Percentiles rank a stretch among this genome's conserved stretches.
phyloP scores from a whole-genome alignment of 495 filamentous ascomycete genomes.

The Tuber melanosporum region DNA sequence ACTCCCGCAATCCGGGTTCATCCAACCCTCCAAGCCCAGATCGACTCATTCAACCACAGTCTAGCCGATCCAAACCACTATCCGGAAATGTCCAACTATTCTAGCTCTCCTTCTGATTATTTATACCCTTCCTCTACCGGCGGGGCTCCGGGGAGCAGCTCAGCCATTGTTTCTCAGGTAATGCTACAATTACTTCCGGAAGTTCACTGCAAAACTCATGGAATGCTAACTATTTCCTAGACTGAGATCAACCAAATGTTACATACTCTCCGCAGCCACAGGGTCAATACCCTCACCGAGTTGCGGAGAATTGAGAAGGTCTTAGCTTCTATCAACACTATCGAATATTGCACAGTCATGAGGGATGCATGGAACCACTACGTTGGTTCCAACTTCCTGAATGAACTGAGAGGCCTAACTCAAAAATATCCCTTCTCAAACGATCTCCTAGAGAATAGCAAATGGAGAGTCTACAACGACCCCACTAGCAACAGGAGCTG shows the following conservation, averaged over 20 bases:
- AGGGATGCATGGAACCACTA: slow-evolving; percentile 67
- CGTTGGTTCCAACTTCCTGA: slow-evolving; percentile 66
- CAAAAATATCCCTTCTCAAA: slow-evolving; percentile 66
- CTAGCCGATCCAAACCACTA: slow-evolving; percentile 13
- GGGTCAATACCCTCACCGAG: slow-evolving; percentile 67
- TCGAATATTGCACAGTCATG: slow-evolving; percentile 60
- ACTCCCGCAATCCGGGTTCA: slow-evolving; percentile 15
- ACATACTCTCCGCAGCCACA: slow-evolving; percentile 54
- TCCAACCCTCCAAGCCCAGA: slow-evolving; percentile 28
- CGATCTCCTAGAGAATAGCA: slow-evolving; percentile 61
- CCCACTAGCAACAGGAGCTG: slow-evolving; percentile 62
- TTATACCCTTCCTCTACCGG: slow-evolving; percentile 19
- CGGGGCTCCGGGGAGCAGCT: slow-evolving; percentile 7
- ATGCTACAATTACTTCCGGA: neutral
- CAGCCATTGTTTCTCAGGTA: slow-evolving; percentile 24
- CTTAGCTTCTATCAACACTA: slow-evolving; percentile 50
- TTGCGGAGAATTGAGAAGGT: slow-evolving; percentile 66
- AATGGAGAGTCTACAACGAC: slow-evolving; percentile 58
- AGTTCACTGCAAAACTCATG: neutral
- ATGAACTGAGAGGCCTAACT: slow-evolving; percentile 62
- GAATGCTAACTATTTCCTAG: slow-evolving; percentile 34
- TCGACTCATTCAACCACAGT: slow-evolving; percentile 31
- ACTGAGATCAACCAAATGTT: slow-evolving; percentile 50
- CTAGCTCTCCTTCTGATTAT: slow-evolving; percentile 28
- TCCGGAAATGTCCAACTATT: slow-evolving; percentile 27